Conservation (phyloP, 1,284 basidiomycete genomes). For the Salmacisia buchloeana region DNA sequence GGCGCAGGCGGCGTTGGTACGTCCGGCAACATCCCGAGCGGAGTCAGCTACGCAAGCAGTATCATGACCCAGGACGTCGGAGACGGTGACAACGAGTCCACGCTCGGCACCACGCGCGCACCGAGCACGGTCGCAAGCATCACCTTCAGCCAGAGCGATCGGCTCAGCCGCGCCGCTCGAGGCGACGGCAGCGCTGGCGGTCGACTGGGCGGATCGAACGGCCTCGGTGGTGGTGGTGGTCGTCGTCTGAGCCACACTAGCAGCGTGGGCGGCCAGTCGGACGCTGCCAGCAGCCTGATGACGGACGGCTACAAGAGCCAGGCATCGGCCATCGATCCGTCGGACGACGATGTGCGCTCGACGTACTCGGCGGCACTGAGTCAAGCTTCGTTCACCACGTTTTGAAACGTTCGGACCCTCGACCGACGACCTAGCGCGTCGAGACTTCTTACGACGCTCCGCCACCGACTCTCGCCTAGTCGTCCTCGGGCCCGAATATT, state of each 20-base stretch:
- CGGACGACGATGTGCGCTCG: slow-evolving; percentile 33
- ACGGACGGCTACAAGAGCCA: slow-evolving; percentile 40
- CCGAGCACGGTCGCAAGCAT: slow-evolving; percentile 26
- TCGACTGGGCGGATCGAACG: no score
- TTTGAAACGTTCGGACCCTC: no score
- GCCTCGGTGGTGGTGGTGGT: no score
- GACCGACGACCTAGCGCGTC: no score
- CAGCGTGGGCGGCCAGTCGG: slow-evolving; percentile 28
- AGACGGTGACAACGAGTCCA: slow-evolving; percentile 21
- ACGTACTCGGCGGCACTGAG: slow-evolving; percentile 40
- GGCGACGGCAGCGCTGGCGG: no score
- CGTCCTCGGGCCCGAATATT: no score
- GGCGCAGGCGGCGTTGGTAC: no score
- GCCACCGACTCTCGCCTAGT: no score
- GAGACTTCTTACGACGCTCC: no score
- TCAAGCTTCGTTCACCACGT: slow-evolving; percentile 43
- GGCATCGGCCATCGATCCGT: slow-evolving; percentile 22
- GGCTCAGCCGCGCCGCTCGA: slow-evolving; percentile 25
- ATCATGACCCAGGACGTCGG: slow-evolving; percentile 36
- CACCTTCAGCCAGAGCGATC: slow-evolving; percentile 40
- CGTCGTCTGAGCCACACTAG: slow-evolving; percentile 31
- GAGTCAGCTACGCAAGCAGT: slow-evolving; percentile 28
- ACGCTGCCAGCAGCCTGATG: slow-evolving; percentile 24
- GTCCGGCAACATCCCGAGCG: slow-evolving; percentile 16
- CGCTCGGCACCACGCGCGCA: slow-evolving; percentile 8